Evolutionary conservation across 2,329 filamentous ascomycete genomes (phyloP).

Genomic region (Alternaria sp.): DNA sequence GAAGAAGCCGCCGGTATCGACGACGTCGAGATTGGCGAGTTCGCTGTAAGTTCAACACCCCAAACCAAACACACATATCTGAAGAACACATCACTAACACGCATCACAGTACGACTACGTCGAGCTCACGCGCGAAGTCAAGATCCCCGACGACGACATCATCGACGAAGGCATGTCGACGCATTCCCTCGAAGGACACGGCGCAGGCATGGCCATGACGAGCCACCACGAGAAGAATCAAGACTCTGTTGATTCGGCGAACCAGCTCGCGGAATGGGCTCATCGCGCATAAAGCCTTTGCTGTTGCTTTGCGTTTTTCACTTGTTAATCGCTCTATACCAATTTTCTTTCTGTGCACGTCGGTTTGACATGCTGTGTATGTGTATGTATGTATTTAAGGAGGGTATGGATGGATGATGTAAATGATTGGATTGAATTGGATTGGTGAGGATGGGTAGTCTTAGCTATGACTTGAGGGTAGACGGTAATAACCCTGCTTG

Average conservation of each 20-base stretch:
- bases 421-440: not conserved
- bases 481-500: not conserved
- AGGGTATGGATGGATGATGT: not conserved
- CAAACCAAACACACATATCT: not conserved
- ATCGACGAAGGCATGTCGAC: slow-evolving; percentile 45
- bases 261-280: slow-evolving; percentile 46
- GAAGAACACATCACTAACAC: too few relatives aligned
- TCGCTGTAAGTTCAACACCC: slow-evolving; percentile 64
- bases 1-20: slow-evolving; percentile 86
- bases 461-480: not conserved
- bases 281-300: slow-evolving; percentile 33
- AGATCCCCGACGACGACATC: slow-evolving; percentile 34
- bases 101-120: slow-evolving; percentile 96
- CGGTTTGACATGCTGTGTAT: not conserved
- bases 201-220: slow-evolving; percentile 34
- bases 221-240: slow-evolving; percentile 48
- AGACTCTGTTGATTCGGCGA: slow-evolving; percentile 43
- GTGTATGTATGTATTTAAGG: not conserved
- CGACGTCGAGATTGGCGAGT: slow-evolving; percentile 90
- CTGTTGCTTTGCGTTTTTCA: not conserved
- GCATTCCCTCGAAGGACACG: slow-evolving; percentile 38
- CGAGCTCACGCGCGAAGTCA: slow-evolving; percentile 72
- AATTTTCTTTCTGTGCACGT: slow-evolving; percentile 6
- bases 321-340: slow-evolving; percentile 16
- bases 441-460: not conserved